Evolutionary conservation across 176 grass and related monocot genomes (phyloP).

Genomic region (Avena insularis): DNA sequence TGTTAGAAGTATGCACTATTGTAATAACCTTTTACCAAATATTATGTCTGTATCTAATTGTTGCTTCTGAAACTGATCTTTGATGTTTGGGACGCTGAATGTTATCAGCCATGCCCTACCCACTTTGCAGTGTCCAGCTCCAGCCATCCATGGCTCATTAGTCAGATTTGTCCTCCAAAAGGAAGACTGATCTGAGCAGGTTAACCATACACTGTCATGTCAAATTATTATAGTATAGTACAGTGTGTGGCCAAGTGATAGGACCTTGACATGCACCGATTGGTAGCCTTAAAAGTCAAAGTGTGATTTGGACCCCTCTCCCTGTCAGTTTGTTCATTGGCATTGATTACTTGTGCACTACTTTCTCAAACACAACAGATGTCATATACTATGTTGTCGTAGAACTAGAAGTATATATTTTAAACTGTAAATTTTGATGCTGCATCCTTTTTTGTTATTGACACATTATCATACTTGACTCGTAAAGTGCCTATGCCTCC

Average conservation of each 20-base stretch:
- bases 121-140: slow-evolving; percentile 38
- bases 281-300: slow-evolving; percentile 44
- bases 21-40: no score
- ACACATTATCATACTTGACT: no score
- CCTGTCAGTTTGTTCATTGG: slow-evolving; percentile 27
- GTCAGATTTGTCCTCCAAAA: slow-evolving; percentile 49
- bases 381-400: neutral
- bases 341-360: slow-evolving; percentile 27
- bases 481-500: no score
- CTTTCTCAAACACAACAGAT: neutral
- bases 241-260: slow-evolving; percentile 32
- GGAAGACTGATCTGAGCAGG: slow-evolving; percentile 31
- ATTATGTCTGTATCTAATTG: no score
- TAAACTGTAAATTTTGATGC: no score
- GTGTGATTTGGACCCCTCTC: slow-evolving; percentile 40
- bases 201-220: slow-evolving; percentile 39
- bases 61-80: no score
- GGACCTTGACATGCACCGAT: slow-evolving; percentile 33
- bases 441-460: no score
- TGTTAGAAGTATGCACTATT: no score
- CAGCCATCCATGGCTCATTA: slow-evolving; percentile 25
- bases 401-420: neutral
- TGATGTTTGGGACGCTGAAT: no score
- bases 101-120: slow-evolving; percentile 34
- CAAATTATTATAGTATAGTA: neutral